These are phyloP conservation scores for Euphorbia lathyris DNA, from an alignment of 345 rosid species.

Conservation along the genomic window DNA sequence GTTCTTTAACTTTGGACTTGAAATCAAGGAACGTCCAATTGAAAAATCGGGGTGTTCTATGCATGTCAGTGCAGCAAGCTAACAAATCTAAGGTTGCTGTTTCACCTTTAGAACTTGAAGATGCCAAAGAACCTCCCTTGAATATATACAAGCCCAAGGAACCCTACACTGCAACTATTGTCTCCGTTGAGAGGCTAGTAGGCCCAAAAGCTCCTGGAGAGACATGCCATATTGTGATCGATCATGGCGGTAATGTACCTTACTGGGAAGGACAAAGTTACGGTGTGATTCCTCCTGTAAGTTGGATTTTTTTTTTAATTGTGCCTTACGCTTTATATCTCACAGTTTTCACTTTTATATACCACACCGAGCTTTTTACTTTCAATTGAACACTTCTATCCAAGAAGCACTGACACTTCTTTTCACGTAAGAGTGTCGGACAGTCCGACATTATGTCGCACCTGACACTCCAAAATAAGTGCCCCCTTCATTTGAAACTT, in stretches of 20 bases:
- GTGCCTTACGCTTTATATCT: not conserved
- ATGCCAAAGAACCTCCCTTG: constrained; percentile 70
- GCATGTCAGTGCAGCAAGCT: constrained; percentile 92
- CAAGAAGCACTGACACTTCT: too few relatives aligned
- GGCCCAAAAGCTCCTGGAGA: constrained; percentile 95
- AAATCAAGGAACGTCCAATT: constrained; percentile 36
- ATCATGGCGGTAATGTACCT: constrained; percentile 91
- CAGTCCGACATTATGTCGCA: too few relatives aligned
- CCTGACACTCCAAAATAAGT: too few relatives aligned
- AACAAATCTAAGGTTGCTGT: constrained; percentile 67
- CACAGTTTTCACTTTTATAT: not conserved
- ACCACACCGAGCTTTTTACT: not conserved
- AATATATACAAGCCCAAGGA: constrained; percentile 78
- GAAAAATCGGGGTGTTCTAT: constrained; percentile 33
- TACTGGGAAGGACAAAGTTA: constrained; percentile 99
- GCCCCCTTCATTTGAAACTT: too few relatives aligned
- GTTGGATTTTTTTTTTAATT: constrained; percentile 27
- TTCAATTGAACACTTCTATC: not conserved
- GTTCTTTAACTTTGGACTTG: constrained; percentile 40
- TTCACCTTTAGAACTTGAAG: constrained; percentile 71
- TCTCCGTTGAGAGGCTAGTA: constrained; percentile 88
- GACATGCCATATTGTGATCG: constrained; percentile 94
- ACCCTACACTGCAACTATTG: constrained; percentile 88
- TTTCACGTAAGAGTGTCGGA: too few relatives aligned
- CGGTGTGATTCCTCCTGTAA: constrained; percentile 97